These are phyloP conservation scores for Arthrobotrys sinensis DNA, from an alignment of 2,329 filamentous ascomycete genomes.

Conservation along the genomic window DNA sequence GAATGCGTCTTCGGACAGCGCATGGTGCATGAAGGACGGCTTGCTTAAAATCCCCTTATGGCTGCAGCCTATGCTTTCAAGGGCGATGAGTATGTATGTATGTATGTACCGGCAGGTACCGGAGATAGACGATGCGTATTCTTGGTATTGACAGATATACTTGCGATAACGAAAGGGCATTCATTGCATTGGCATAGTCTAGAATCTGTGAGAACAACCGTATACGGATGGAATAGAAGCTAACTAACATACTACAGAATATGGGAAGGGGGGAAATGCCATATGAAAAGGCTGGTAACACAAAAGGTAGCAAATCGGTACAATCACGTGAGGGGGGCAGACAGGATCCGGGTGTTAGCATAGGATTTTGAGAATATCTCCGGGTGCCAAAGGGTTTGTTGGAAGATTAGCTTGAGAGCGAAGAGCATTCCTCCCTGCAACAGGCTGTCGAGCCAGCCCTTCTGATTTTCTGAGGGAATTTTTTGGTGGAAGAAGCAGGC, in stretches of 20 bases:
- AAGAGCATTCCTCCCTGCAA: conserved; percentile 14
- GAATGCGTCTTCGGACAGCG: conserved; percentile 37
- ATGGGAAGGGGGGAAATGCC: background rate
- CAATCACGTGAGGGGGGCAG: conserved; percentile 13
- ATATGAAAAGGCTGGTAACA: conserved; percentile 17
- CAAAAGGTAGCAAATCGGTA: background rate
- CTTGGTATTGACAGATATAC: background rate
- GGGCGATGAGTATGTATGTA: background rate
- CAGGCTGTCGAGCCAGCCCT: conserved; percentile 19
- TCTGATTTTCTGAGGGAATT: conserved; percentile 56
- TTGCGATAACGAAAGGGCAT: background rate
- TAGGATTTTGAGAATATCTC: conserved; percentile 34
- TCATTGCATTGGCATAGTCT: background rate
- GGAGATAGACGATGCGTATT: background rate
- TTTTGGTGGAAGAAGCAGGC: conserved; percentile 36
- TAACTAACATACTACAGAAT: background rate
- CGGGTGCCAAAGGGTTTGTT: conserved; percentile 1
- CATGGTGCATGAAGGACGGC: conserved; percentile 35
- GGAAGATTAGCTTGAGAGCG: background rate
- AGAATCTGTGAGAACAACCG: background rate
- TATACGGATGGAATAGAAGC: background rate
- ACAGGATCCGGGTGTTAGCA: conserved; percentile 23
- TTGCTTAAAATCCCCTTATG: conserved; percentile 8
- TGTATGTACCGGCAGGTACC: conserved; percentile 15
- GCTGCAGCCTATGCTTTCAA: conserved; percentile 5